A percentile compares a stretch with the other conserved stretches of the same genome.
These are phyloP conservation scores for Malus asiatica DNA, from an alignment of 306 rosid species.

Conservation along the genomic window DNA sequence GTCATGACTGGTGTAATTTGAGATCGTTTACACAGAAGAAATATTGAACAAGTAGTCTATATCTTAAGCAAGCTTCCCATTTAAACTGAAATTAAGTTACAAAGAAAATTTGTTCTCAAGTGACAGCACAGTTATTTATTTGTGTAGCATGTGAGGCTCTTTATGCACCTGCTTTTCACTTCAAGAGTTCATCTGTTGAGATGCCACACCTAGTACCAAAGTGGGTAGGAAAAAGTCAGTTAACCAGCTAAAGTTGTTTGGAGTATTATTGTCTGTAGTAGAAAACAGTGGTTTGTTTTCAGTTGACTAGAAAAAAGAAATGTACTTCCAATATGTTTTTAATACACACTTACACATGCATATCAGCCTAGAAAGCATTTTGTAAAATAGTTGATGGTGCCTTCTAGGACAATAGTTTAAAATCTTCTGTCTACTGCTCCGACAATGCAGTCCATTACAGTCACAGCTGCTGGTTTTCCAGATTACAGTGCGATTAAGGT, in stretches of 20 bases:
- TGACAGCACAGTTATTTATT: neutral
- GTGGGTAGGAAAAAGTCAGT: neutral
- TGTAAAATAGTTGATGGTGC: neutral
- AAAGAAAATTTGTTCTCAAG: neutral
- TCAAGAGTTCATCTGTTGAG: slow-evolving; percentile 1
- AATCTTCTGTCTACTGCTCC: slow-evolving; percentile 9
- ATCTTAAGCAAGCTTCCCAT: neutral
- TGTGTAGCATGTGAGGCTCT: neutral
- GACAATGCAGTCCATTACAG: neutral
- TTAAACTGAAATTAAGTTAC: neutral
- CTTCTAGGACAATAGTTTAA: neutral
- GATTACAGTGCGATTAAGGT: slow-evolving; percentile 5
- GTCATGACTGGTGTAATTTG: neutral
- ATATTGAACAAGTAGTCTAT: neutral
- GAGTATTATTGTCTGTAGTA: neutral
- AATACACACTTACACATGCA: neutral
- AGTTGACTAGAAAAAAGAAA: neutral
- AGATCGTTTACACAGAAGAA: neutral
- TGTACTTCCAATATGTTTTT: neutral
- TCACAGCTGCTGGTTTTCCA: slow-evolving; percentile 11
- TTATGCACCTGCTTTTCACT: neutral
- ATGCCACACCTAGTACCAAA: neutral
- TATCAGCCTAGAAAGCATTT: neutral
- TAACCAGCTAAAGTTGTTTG: neutral
- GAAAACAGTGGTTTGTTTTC: neutral